phyloP scores from a whole-genome alignment of 345 rosid genomes.

The Gynandropsis gynandra region DNA sequence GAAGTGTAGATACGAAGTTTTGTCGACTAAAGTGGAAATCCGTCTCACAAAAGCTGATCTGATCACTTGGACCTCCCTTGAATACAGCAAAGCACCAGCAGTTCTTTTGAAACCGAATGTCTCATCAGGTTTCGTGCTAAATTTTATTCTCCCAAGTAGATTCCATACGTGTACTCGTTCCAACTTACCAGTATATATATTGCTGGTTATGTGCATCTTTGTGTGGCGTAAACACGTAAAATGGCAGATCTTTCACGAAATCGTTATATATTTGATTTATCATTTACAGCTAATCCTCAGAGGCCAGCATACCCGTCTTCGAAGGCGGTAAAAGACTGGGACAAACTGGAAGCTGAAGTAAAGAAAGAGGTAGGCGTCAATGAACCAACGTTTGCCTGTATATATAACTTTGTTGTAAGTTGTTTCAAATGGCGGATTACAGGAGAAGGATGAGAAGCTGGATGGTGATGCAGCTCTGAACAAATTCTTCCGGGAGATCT shows the following conservation, averaged over 20 bases:
- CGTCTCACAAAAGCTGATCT: conserved; percentile 73
- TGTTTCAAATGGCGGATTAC: conserved; percentile 17
- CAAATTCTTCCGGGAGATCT: conserved; percentile 82
- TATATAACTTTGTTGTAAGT: not conserved
- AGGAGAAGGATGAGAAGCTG: conserved; percentile 96
- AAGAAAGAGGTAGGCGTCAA: conserved; percentile 53
- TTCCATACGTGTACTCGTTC: no score
- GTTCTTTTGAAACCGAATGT: conserved; percentile 35
- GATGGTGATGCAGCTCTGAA: conserved; percentile 97
- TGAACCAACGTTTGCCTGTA: not conserved
- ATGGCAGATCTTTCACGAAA: no score
- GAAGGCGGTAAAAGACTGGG: conserved; percentile 68
- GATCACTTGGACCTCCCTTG: conserved; percentile 77
- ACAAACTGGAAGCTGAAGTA: conserved; percentile 76
- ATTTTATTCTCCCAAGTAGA: not conserved
- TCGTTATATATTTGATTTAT: no score
- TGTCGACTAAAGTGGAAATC: conserved; percentile 82
- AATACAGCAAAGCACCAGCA: conserved; percentile 39
- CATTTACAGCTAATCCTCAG: conserved; percentile 35
- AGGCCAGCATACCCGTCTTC: conserved; percentile 81
- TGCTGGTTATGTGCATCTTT: conserved; percentile 6
- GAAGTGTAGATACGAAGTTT: conserved; percentile 55
- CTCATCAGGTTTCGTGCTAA: conserved; percentile 33
- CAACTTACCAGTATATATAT: no score
- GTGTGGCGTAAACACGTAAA: no score